A percentile compares a stretch with the other conserved stretches of the same genome.
Evolutionary conservation across 2,329 filamentous ascomycete genomes (phyloP).

Genomic region (Aspergillus terreus): DNA sequence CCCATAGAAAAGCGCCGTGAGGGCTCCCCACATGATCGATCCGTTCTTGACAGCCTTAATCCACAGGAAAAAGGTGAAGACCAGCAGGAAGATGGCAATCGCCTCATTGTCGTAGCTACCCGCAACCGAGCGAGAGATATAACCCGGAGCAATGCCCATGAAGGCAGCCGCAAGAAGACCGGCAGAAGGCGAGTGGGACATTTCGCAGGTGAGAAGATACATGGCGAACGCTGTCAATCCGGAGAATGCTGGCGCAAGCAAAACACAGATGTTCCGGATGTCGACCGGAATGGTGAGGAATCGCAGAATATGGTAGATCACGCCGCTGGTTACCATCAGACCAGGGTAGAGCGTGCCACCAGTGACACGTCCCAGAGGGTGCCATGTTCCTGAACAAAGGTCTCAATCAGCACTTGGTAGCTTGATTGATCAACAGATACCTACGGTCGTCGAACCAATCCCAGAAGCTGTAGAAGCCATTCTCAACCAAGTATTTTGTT

Average conservation of each 20-base stretch:
- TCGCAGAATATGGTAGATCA: conserved; percentile 90
- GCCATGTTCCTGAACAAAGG: conserved; percentile 72
- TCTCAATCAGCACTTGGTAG: conserved; percentile 7
- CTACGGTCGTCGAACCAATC: conserved; percentile 98
- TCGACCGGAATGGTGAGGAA: conserved; percentile 88
- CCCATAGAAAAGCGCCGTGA: conserved; percentile 94
- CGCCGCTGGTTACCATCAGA: conserved; percentile 97
- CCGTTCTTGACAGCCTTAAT: conserved; percentile 97
- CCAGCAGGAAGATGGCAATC: conserved; percentile 96
- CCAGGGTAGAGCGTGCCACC: conserved; percentile 98
- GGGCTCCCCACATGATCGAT: conserved; percentile 92
- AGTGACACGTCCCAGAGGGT: conserved; percentile 95
- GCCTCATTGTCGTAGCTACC: conserved; percentile 99
- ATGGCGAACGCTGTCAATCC: conserved; percentile 88
- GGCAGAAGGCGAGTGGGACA: conserved; percentile 91
- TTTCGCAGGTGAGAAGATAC: conserved; percentile 94
- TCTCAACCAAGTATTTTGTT: conserved; percentile 92
- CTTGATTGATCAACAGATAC: conserved; percentile 24
- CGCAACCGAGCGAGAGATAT: conserved; percentile 95
- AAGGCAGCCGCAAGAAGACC: conserved; percentile 91
- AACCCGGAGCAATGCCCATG: conserved; percentile 96
- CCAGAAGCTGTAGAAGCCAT: conserved; percentile 99
- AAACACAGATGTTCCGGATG: conserved; percentile 97
- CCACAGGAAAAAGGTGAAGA: conserved; percentile 98
- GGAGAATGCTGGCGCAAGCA: conserved; percentile 91